phyloP scores from a whole-genome alignment of 352 stramenopile species.

The Globisporangium radiosum region DNA sequence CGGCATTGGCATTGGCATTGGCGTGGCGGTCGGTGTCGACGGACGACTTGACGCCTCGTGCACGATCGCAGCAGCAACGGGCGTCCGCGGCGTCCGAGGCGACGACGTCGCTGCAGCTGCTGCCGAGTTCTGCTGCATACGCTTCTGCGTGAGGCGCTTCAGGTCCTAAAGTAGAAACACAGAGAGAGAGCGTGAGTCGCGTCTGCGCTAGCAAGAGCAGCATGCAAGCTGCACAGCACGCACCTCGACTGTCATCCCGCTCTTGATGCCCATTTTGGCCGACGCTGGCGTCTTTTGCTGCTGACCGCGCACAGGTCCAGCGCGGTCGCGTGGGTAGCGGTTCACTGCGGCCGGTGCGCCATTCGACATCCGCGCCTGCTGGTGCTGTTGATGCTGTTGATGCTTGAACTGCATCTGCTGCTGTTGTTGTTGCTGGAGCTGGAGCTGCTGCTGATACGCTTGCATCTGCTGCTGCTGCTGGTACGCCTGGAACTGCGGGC shows the following conservation, averaged over 20 bases:
- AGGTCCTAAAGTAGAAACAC: constrained; percentile 26
- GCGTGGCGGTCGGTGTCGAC: constrained; percentile 34
- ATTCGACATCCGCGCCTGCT: constrained; percentile 12
- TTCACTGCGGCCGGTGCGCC: constrained; percentile 1
- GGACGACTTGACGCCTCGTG: constrained; percentile 22
- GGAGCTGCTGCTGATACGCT: constrained; percentile 15
- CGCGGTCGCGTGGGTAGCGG: constrained; percentile 11
- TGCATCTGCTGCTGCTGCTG: constrained; percentile 31
- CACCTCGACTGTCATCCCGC: constrained; percentile 82
- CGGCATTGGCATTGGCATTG: constrained; percentile 38
- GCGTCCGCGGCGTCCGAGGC: constrained; percentile 13
- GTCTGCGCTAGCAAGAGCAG: neutral
- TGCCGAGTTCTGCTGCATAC: constrained; percentile 56
- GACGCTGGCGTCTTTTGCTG: constrained; percentile 33
- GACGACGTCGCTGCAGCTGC: constrained; percentile 1
- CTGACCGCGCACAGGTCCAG: constrained; percentile 6
- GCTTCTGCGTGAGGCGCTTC: constrained; percentile 80
- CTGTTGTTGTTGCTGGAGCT: constrained; percentile 18
- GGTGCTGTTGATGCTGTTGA: constrained; percentile 12
- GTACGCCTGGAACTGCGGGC: constrained; percentile 26
- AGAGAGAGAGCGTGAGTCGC: no score
- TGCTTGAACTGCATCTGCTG: neutral
- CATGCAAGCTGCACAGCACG: neutral
- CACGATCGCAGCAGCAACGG: constrained; percentile 26
- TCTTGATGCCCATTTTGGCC: constrained; percentile 83